Evolutionary conservation across 192 early-diverging fungal species (phyloP), one percentile per base, ranked within the genome.

Genomic region (Neocallimastix lanati): DNA sequence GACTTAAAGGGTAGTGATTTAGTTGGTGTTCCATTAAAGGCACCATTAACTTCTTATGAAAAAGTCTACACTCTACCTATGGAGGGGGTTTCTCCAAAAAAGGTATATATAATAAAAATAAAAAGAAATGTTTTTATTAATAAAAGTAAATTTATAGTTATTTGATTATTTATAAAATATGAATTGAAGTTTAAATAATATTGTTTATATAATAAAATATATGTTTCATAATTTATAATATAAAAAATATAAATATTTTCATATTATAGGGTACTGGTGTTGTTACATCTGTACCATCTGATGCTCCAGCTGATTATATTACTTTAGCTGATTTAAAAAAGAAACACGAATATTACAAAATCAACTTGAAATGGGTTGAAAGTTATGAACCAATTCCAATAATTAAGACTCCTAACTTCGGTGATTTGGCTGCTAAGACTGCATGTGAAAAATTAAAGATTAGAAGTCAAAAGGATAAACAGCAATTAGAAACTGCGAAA

Each of bases 281-380:
- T 29, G 96, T 98, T 36, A 98, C 96, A 0, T 99, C 98, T 12
- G 98, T 99, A 30, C 98, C 98, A 33, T 98, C 96, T 0, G 98
- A 99, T 81, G 97, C 98, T 36, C 98, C 98, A 16, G 96, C 97
- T 84, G 98, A 99, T 87, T 98, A 86, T 86, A 92, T 94, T 29
- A 90, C 96, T 40, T 86, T 98, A 81, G 89, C 90, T 83, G 97
- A 99, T 83, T 84, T 99, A 83, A 91, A 90, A 81, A 99, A 98
- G 87, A 99, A 99, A 88, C 83, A 92, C 28, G 93, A 88, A 14
- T 98, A 93, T 87, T 98, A 97, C 85, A 91, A 94, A 81, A 92
- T 99, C 58, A 83, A 94, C 78, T 84, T 89, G 21, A 89, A 93
- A 80, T 99, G 97, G 97, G 92, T 96, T 58, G 88, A 90, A 50